Base-by-base conservation (phyloP, 2,329 filamentous ascomycete species). In the Ilyonectria robusta region DNA sequence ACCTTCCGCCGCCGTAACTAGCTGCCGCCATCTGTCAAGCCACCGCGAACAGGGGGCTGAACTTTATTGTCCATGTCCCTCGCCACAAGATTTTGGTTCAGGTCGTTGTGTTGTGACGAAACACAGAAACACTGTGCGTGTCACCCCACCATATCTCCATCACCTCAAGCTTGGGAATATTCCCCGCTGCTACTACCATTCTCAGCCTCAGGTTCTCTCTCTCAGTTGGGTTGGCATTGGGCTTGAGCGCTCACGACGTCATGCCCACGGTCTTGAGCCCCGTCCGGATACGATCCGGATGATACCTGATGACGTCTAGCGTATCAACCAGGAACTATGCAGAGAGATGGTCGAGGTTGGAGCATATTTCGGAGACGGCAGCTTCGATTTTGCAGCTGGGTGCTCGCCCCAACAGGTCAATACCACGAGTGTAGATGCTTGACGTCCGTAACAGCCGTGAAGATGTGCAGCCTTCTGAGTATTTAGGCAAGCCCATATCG, bases 1-100 rank as follows among this genome's bases (percentile, higher is more conserved):
- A 13, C 37, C 51, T 40, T 31, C 19, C 26, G 44, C 48, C 51
- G 44, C 26, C 47, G 40, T 29, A 40, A 23, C 31, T 48, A 48
- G 9, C 47, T 31, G 59, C 40, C 48, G 33, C 37, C 21, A 23
- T 31, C 46, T 47, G 19, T 48, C 37, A 61, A 37, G 48, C 48
- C 33, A 40, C 44, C 42, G n/a, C 59, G 40, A 55, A 60, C 53
- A 55, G 19, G 21, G 59, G 50, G 23, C 48, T 21, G 33, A 62
- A 37, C 44, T 46, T 40, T 50, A 62, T 29, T 47, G 42, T n/a
- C 23, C 47, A 48, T 13, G 33, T 53, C 19, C 29, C 29, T 21
- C 23, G 50, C 59, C 40, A 62, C 50, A 26, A 37, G 40, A 47
- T 48, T 8, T 19, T 44, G 13, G 29, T n/a, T 7, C 8, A 13